These are phyloP conservation scores for Sporothrix pseudoabietina DNA, from an alignment of 2,329 filamentous ascomycete genomes.

Conservation along the genomic window DNA sequence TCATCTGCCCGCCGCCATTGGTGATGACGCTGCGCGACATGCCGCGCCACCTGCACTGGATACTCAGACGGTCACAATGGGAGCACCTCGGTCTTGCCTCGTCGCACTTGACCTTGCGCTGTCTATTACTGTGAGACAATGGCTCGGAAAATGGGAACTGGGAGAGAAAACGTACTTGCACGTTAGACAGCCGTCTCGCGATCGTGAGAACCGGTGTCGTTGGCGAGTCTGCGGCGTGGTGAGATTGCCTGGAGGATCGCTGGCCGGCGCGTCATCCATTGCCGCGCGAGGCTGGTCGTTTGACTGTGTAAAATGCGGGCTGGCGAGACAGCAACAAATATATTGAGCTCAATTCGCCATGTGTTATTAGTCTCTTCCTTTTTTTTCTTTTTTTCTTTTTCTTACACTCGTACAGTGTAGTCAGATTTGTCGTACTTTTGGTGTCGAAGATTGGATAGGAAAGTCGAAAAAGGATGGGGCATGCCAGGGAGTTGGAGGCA, in stretches of 20 bases:
- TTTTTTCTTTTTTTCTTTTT: too few relatives aligned
- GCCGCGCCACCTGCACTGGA: constrained; percentile 54
- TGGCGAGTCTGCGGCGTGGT: constrained; percentile 10
- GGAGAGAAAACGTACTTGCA: constrained; percentile 45
- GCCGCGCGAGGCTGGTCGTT: not conserved
- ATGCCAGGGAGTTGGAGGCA: not conserved
- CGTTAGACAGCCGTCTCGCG: constrained; percentile 48
- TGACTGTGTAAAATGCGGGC: not conserved
- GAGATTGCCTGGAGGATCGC: not conserved
- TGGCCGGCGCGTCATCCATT: constrained; percentile 10
- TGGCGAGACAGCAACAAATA: not conserved
- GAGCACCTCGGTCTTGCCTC: constrained; percentile 55
- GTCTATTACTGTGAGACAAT: constrained; percentile 40
- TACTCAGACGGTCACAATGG: constrained; percentile 56
- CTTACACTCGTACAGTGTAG: not conserved
- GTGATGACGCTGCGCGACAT: not conserved
- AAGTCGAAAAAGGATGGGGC: constrained; percentile 2
- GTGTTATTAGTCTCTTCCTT: too few relatives aligned
- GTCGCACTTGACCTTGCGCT: constrained; percentile 56
- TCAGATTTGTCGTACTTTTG: not conserved
- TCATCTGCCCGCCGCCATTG: not conserved
- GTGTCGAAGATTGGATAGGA: not conserved
- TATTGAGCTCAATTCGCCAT: not conserved
- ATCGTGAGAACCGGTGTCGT: constrained; percentile 25
- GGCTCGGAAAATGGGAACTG: not conserved